Percentiles rank a stretch among this genome's conserved stretches.
phyloP scores from a whole-genome alignment of 805 yeast genomes.

The Nakazawaea populi region DNA sequence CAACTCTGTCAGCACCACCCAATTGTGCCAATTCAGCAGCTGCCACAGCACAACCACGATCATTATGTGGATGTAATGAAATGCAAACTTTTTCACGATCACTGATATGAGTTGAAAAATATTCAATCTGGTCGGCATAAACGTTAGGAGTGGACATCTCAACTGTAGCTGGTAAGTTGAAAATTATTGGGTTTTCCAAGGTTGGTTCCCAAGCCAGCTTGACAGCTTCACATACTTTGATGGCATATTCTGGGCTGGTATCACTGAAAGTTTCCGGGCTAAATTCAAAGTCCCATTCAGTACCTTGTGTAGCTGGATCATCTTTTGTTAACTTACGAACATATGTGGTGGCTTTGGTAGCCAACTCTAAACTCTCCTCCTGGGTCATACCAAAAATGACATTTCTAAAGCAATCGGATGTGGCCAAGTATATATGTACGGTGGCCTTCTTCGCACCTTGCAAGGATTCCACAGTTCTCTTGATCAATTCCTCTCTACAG shows the following conservation, averaged over 20 bases:
- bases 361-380: slow-evolving; percentile 52
- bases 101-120: slow-evolving; percentile 51
- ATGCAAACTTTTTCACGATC: slow-evolving; percentile 68
- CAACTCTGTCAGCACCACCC: slow-evolving; percentile 87
- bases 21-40: slow-evolving; percentile 77
- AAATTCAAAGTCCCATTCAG: slow-evolving; percentile 72
- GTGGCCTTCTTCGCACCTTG: slow-evolving; percentile 74
- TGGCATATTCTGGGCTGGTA: slow-evolving; percentile 56
- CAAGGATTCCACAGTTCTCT: slow-evolving; percentile 65
- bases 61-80: slow-evolving; percentile 79
- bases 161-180: slow-evolving; percentile 81
- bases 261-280: slow-evolving; percentile 80
- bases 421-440: slow-evolving; percentile 70
- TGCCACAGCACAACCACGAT: slow-evolving; percentile 86
- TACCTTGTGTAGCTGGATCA: slow-evolving; percentile 43
- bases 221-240: slow-evolving; percentile 69
- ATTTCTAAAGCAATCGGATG: slow-evolving; percentile 68
- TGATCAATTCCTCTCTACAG: slow-evolving; percentile 68
- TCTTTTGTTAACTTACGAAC: slow-evolving; percentile 69
- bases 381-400: slow-evolving; percentile 63
- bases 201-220: slow-evolving; percentile 71
- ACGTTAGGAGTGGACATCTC: slow-evolving; percentile 79
- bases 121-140: slow-evolving; percentile 82
- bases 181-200: slow-evolving; percentile 59
- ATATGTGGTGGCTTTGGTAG: slow-evolving; percentile 55